Conservation (phyloP, 805 yeast genomes). For the Kregervanrija delftensis region DNA sequence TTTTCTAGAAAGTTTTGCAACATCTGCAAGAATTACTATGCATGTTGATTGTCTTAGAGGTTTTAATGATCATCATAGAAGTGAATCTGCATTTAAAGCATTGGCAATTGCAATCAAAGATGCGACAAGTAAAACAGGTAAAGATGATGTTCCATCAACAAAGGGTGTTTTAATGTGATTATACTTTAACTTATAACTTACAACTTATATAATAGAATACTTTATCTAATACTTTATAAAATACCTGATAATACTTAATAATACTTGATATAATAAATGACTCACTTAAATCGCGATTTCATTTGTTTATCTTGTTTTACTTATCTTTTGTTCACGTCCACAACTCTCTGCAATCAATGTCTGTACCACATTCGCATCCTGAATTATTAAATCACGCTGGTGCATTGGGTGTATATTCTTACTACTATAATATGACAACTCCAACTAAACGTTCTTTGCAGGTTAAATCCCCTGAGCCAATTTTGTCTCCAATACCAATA, state of each 20-base stretch:
- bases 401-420: conserved; percentile 21
- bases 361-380: no score
- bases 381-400: conserved; percentile 10
- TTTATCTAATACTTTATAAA: background rate
- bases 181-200: background rate
- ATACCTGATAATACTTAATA: background rate
- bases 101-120: conserved; percentile 87
- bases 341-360: no score
- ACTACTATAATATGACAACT: conserved; percentile 8
- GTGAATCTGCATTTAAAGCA: conserved; percentile 95
- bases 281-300: no score
- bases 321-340: no score
- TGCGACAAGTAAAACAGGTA: conserved; percentile 76
- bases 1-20: conserved; percentile 89
- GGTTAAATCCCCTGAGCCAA: no score
- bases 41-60: conserved; percentile 96
- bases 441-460: no score
- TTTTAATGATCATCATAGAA: conserved; percentile 90
- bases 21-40: conserved; percentile 81
- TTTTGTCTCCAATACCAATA: no score
- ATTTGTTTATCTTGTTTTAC: no score
- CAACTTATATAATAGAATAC: background rate
- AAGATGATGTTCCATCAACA: conserved; percentile 89
- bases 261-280: no score
- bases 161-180: conserved; percentile 79